Conservation (phyloP, 228 moss, liverwort and hornwort genomes). For the Sphagnum magellanicum region DNA sequence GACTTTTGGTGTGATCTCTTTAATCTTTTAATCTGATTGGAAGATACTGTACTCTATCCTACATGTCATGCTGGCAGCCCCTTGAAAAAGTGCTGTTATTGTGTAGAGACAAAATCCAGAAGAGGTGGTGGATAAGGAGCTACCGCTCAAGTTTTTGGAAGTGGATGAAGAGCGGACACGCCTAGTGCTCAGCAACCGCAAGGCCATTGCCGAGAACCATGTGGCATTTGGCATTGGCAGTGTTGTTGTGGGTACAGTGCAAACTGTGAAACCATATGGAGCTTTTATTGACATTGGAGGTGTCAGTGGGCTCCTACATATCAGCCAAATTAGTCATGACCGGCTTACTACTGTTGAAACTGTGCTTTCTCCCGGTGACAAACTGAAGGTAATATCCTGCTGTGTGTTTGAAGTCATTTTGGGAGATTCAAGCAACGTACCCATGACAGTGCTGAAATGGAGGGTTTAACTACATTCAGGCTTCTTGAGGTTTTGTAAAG, state of each 20-base stretch:
- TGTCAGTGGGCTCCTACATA: conserved; percentile 92
- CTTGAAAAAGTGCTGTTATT: background rate
- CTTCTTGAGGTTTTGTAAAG: background rate
- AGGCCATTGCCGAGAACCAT: conserved; percentile 84
- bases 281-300: conserved; percentile 98
- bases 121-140: conserved; percentile 79
- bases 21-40: too few species aligned
- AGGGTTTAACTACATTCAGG: background rate
- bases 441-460: background rate
- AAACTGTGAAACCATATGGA: conserved; percentile 96
- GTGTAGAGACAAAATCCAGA: conserved; percentile 58
- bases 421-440: background rate
- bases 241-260: conserved; percentile 92
- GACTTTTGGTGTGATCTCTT: too few species aligned
- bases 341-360: conserved; percentile 94
- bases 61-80: too few species aligned
- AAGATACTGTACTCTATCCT: too few species aligned
- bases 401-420: background rate
- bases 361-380: conserved; percentile 91
- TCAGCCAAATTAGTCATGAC: conserved; percentile 99
- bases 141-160: conserved; percentile 88
- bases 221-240: conserved; percentile 81
- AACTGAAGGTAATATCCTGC: conserved; percentile 49
- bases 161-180: conserved; percentile 95
- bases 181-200: conserved; percentile 96